Conservation (phyloP, 2,329 filamentous ascomycete species). For the Zasmidium cellare region DNA sequence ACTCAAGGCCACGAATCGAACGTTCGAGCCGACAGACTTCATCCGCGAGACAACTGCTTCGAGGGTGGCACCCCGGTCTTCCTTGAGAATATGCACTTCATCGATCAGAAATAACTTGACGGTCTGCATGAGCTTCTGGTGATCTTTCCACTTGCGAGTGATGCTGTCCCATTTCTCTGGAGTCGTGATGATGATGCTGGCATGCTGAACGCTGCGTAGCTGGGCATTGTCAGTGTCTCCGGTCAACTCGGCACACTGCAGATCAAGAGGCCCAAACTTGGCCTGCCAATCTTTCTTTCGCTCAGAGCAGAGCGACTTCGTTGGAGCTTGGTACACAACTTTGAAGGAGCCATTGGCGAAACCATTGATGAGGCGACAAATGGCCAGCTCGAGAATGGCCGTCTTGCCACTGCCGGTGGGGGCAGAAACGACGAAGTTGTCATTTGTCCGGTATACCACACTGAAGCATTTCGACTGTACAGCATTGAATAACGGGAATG, state of each 20-base stretch:
- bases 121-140: slow-evolving; percentile 70
- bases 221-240: slow-evolving; percentile 73
- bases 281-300: slow-evolving; percentile 73
- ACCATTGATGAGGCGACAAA: slow-evolving; percentile 67
- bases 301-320: slow-evolving; percentile 79
- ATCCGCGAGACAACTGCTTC: slow-evolving; percentile 85
- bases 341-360: slow-evolving; percentile 66
- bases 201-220: slow-evolving; percentile 67
- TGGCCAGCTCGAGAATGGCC: slow-evolving; percentile 75
- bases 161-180: slow-evolving; percentile 92
- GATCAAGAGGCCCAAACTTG: slow-evolving; percentile 68
- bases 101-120: slow-evolving; percentile 82
- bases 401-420: slow-evolving; percentile 88
- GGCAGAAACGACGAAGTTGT: slow-evolving; percentile 78
- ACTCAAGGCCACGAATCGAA: slow-evolving; percentile 78
- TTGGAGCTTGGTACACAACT: slow-evolving; percentile 81
- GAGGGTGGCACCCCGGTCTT: slow-evolving; percentile 73
- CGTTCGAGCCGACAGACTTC: slow-evolving; percentile 74
- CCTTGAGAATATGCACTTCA: slow-evolving; percentile 84
- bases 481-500: slow-evolving; percentile 75
- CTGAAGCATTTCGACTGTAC: slow-evolving; percentile 79
- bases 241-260: slow-evolving; percentile 75
- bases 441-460: slow-evolving; percentile 63
- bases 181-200: slow-evolving; percentile 81
- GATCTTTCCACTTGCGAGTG: slow-evolving; percentile 83